Percentiles rank a stretch among this genome's conserved stretches.
phyloP scores from a whole-genome alignment of 768 basidiomycete species.

The Rhodotorula babjevae region DNA sequence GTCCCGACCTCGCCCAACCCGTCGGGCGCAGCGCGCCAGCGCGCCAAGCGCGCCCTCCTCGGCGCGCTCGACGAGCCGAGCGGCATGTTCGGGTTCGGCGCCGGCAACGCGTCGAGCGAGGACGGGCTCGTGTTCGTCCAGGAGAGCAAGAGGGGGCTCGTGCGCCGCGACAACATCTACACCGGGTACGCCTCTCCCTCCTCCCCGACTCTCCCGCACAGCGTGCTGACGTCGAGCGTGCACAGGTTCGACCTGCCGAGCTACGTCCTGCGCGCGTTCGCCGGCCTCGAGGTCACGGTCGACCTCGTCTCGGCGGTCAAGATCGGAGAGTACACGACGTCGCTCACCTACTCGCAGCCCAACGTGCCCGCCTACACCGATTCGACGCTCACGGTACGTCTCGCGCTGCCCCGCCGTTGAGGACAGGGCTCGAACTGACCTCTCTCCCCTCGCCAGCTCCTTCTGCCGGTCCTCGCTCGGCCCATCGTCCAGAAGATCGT shows the following conservation, averaged over 20 bases:
- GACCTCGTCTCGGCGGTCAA: conserved; percentile 55
- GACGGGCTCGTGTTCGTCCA: conserved; percentile 20
- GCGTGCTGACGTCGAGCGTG: accelerated
- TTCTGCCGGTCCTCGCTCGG: conserved; percentile 64
- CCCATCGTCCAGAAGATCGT: conserved; percentile 73
- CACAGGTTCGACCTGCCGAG: conserved; percentile 60
- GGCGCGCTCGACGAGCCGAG: neutral
- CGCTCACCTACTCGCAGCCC: conserved; percentile 59
- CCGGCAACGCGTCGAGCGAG: conserved; percentile 42
- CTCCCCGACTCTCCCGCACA: too few species aligned
- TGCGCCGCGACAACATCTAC: conserved; percentile 48
- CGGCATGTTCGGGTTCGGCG: conserved; percentile 1
- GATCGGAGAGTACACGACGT: conserved; percentile 64
- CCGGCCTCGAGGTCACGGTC: conserved; percentile 61
- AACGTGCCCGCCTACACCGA: conserved; percentile 61
- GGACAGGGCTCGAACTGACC: neutral
- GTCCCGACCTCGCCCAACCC: conserved; percentile 14
- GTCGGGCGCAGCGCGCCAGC: neutral
- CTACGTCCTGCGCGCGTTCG: conserved; percentile 65
- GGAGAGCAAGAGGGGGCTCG: conserved; percentile 50
- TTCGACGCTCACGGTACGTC: conserved; percentile 52
- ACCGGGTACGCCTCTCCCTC: conserved; percentile 49
- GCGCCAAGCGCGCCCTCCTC: neutral
- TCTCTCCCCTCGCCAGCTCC: conserved; percentile 44
- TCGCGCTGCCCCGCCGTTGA: neutral